Percentiles rank a stretch among this genome's conserved stretches.
These are phyloP conservation scores for Puccinia horiana DNA, from an alignment of 1,284 basidiomycete genomes.

Conservation along the genomic window DNA sequence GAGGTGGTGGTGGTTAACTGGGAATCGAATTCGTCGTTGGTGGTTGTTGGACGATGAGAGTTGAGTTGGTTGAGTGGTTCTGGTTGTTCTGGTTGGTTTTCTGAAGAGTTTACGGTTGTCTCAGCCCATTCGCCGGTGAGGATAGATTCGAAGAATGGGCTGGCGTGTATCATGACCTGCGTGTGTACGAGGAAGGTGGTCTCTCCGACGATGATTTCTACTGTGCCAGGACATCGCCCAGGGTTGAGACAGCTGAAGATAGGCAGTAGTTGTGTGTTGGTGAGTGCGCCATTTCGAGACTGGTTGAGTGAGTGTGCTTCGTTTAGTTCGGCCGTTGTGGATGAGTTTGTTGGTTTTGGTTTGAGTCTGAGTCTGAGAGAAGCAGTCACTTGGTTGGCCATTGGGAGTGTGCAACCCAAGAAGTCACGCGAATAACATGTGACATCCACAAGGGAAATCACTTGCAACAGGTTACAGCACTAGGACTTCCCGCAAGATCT, in stretches of 20 bases:
- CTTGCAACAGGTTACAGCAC: too few species aligned
- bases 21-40: neutral
- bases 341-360: neutral
- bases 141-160: constrained; percentile 80
- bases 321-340: neutral
- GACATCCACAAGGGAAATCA: too few species aligned
- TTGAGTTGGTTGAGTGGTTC: neutral
- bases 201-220: constrained; percentile 39
- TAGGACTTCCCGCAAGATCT: too few species aligned
- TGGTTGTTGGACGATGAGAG: constrained; percentile 10
- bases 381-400: too few species aligned
- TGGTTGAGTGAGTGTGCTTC: neutral
- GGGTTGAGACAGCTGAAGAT: constrained; percentile 21
- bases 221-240: constrained; percentile 34
- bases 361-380: too few species aligned
- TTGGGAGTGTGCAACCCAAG: too few species aligned
- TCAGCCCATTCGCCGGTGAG: constrained; percentile 65
- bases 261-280: constrained; percentile 21
- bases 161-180: constrained; percentile 77
- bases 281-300: neutral
- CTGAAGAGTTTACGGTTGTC: constrained; percentile 36
- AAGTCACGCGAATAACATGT: too few species aligned
- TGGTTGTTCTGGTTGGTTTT: neutral
- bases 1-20: neutral
- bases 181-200: constrained; percentile 63